Evolutionary conservation across 2,329 filamentous ascomycete species (phyloP).

Genomic region (Thielaviopsis musarum): DNA sequence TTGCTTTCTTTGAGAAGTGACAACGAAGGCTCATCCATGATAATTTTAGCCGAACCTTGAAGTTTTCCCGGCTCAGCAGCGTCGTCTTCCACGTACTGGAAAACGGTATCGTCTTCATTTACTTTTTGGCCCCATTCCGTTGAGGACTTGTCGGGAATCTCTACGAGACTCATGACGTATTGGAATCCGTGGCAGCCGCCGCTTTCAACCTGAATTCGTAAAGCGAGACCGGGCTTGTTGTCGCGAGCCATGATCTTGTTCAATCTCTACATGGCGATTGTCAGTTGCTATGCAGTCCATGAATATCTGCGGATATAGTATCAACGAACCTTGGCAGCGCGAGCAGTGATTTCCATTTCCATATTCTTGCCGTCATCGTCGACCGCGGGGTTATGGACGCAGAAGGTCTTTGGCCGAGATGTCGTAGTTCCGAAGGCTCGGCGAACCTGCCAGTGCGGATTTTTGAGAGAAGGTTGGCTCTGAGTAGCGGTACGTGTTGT

Average conservation of each 20-base stretch:
- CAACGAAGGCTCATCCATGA: slow-evolving; percentile 75
- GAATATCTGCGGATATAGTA: slow-evolving; percentile 12
- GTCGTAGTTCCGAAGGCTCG: slow-evolving; percentile 24
- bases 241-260: slow-evolving; percentile 59
- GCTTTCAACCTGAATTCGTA: slow-evolving; percentile 84
- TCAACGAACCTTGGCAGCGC: slow-evolving; percentile 54
- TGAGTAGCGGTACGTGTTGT: no score
- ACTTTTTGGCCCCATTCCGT: slow-evolving; percentile 22
- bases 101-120: slow-evolving; percentile 72
- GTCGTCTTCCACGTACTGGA: slow-evolving; percentile 46
- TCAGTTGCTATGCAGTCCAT: neutral
- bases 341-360: slow-evolving; percentile 64
- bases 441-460: slow-evolving; percentile 2
- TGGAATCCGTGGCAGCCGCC: slow-evolving; percentile 97
- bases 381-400: slow-evolving; percentile 52
- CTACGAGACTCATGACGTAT: slow-evolving; percentile 79
- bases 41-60: slow-evolving; percentile 48
- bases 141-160: slow-evolving; percentile 29
- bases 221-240: slow-evolving; percentile 59
- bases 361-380: slow-evolving; percentile 79
- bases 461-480: neutral
- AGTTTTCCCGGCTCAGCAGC: slow-evolving; percentile 18
- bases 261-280: slow-evolving; percentile 37
- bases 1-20: slow-evolving; percentile 86
- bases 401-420: slow-evolving; percentile 26